A percentile compares a stretch with the other conserved stretches of the same genome.
phyloP scores from a whole-genome alignment of 768 basidiomycete species.

The Hemileccinum rubropunctum region DNA sequence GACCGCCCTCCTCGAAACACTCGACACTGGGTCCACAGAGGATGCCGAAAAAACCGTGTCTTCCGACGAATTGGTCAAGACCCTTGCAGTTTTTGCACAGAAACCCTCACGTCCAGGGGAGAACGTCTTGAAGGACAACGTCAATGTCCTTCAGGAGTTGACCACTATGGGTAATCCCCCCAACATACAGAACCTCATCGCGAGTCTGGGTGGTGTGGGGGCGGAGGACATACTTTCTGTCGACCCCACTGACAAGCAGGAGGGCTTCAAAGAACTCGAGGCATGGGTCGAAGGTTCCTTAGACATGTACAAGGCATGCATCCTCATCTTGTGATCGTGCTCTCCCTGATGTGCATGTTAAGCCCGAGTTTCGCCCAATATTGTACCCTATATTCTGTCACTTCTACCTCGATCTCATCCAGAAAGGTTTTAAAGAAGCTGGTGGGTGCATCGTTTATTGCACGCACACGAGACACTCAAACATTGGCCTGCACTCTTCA shows the following conservation, averaged over 20 bases:
- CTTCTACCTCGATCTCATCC: slow-evolving; percentile 93
- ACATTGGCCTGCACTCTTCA: slow-evolving; percentile 30
- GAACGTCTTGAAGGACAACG: slow-evolving; percentile 66
- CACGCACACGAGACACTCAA: slow-evolving; percentile 1
- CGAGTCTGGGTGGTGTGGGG: slow-evolving; percentile 74
- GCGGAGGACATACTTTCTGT: slow-evolving; percentile 79
- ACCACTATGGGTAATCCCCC: slow-evolving; percentile 65
- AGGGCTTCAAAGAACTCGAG: slow-evolving; percentile 83
- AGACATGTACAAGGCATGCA: slow-evolving; percentile 83
- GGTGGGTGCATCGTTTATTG: slow-evolving; percentile 47
- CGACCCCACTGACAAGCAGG: slow-evolving; percentile 83
- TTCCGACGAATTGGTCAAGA: slow-evolving; percentile 54
- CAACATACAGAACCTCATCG: slow-evolving; percentile 72
- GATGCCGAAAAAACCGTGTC: slow-evolving; percentile 40
- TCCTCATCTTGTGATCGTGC: background rate
- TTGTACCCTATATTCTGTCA: slow-evolving; percentile 96
- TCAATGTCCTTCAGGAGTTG: slow-evolving; percentile 65
- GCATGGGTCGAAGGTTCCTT: slow-evolving; percentile 88
- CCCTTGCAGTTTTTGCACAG: slow-evolving; percentile 64
- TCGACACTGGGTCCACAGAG: slow-evolving; percentile 33
- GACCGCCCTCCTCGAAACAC: slow-evolving; percentile 38
- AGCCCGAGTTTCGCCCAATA: slow-evolving; percentile 94
- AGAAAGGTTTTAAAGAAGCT: slow-evolving; percentile 86
- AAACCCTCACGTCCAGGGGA: slow-evolving; percentile 66
- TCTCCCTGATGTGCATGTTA: slow-evolving; percentile 14